phyloP scores from a whole-genome alignment of 768 basidiomycete species.

The Sporobolomyces pararoseus region DNA sequence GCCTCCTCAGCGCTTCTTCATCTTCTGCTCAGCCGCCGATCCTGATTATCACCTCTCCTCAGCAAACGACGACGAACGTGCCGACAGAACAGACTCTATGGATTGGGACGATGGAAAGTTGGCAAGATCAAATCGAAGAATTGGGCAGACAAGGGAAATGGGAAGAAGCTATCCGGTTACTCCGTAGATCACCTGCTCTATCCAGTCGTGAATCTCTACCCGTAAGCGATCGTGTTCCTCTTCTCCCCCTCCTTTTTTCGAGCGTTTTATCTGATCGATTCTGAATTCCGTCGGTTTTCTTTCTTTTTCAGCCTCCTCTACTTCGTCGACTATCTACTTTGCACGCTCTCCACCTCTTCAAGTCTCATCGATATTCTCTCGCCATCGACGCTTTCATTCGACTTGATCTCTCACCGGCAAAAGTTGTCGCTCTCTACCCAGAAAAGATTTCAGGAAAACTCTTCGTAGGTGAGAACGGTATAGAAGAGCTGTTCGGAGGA shows the following conservation, averaged over 20 bases:
- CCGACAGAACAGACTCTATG: constrained; percentile 58
- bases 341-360: constrained; percentile 74
- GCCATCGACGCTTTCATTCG: constrained; percentile 84
- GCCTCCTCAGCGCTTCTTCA: constrained; percentile 62
- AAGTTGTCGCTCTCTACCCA: constrained; percentile 85
- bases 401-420: constrained; percentile 86
- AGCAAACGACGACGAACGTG: not conserved
- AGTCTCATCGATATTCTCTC: constrained; percentile 62
- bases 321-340: constrained; percentile 58
- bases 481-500: constrained; percentile 83
- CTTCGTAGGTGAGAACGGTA: constrained; percentile 62
- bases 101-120: constrained; percentile 66
- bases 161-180: constrained; percentile 57
- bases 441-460: constrained; percentile 74
- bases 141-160: constrained; percentile 71
- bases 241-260: not conserved
- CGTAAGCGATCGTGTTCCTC: not conserved
- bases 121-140: too few species aligned
- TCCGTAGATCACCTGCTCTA: constrained; percentile 7
- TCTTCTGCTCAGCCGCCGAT: constrained; percentile 51
- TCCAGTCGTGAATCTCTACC: not conserved
- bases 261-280: not conserved
- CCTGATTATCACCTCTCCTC: constrained; percentile 22
- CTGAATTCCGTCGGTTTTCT: too few species aligned
- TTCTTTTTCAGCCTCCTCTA: constrained; percentile 43